Base-by-base conservation (phyloP, 345 rosid genomes). In the Sapria himalayana region DNA sequence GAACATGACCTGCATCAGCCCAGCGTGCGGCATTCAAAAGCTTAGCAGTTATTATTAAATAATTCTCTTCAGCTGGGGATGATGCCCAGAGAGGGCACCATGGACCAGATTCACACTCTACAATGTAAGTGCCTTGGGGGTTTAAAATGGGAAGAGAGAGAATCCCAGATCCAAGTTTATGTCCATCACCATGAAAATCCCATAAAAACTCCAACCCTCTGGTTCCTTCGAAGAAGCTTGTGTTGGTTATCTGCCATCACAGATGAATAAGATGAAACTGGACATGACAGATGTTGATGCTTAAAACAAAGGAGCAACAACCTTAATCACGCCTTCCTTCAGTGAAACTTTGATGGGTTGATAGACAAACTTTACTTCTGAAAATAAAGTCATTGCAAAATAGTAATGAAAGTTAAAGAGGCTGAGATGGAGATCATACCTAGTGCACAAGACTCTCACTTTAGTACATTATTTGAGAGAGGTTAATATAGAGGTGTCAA, bases 321-420 rank as follows among this genome's bases (percentile, higher is more conserved):
- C 98, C 94, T 55, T 74, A 3, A 89, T 54, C 1, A 1, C 56
- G 50, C 48, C 63, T 43, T 65, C 82, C 19, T 23, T 39, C 25
- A 74, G 50, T 29, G 55, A 59, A 57, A 72, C 75, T 65, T 89
- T 89, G 64, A 82, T 79, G 19, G 93, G 82, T 41, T 76, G 94
- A 57, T 82, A 62, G 31, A 85, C 71, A 53, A 60, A 63, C 69
- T 89, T 89, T 18, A 89, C 94, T 67, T 89, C 98, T 89, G 91
- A 62, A 70, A 43, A 45, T 21, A 40, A n/a, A n/a, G n/a, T n/a
- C n/a, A n/a, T n/a, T n/a, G n/a, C n/a, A n/a, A n/a, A 41, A 45
- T 12, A 50, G 37, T 45, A 39, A 41, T 25, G 12, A 37, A 53
- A 32, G 33, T 49, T 45, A 45, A n/a, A n/a, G n/a, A n/a, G n/a